Evolutionary conservation across 768 basidiomycete species (phyloP).

Genomic region (Lyophyllum shimeji): DNA sequence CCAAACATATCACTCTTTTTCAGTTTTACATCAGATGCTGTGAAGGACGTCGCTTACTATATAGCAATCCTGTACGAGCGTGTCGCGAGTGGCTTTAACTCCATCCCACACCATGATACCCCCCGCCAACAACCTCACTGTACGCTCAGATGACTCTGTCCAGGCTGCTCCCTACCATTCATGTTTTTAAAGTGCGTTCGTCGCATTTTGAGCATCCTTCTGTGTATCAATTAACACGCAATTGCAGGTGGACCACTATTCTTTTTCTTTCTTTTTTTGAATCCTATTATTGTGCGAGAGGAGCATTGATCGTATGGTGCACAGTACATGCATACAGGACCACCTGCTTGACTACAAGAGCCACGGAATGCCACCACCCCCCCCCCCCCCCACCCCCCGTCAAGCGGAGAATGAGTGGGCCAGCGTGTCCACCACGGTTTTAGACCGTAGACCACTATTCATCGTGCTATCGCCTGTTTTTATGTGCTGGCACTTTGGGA

Average conservation of each 20-base stretch:
- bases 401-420: too few species aligned
- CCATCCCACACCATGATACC: background rate
- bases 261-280: too few species aligned
- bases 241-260: constrained; percentile 23
- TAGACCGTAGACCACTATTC: constrained; percentile 24
- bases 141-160: background rate
- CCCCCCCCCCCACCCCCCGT: too few species aligned
- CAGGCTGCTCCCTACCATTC: background rate
- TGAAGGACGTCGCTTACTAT: background rate
- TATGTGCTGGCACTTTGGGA: constrained; percentile 39
- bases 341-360: too few species aligned
- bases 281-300: too few species aligned
- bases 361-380: too few species aligned
- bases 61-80: background rate
- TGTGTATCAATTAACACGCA: background rate
- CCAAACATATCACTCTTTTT: background rate
- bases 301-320: too few species aligned
- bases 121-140: background rate
- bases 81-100: too few species aligned
- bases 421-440: too few species aligned
- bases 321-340: too few species aligned
- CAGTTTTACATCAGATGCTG: background rate
- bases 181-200: background rate
- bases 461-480: constrained; percentile 29
- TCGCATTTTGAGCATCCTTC: background rate